phyloP scores from a whole-genome alignment of 1,284 basidiomycete species.

The Moesziomyces parantarcticus region DNA sequence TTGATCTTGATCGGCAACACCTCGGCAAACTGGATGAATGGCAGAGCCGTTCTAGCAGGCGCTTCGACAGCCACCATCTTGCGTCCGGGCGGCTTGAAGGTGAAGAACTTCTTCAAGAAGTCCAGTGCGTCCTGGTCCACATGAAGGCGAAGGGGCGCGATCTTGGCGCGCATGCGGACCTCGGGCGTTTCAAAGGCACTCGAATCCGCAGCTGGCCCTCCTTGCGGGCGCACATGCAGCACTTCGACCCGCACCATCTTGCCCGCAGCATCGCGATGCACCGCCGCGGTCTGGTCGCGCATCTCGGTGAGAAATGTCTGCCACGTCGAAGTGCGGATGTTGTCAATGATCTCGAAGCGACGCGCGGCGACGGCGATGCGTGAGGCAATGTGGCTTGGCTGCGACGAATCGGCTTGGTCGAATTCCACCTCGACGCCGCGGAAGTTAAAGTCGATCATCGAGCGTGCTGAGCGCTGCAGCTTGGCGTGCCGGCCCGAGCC shows the following conservation, averaged over 20 bases:
- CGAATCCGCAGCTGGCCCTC: conserved; percentile 60
- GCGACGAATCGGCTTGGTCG: conserved; percentile 45
- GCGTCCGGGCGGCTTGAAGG: conserved; percentile 75
- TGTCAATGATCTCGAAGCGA: conserved; percentile 90
- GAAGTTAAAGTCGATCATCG: conserved; percentile 87
- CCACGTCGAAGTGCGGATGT: conserved; percentile 98
- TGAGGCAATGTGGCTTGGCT: conserved; percentile 40
- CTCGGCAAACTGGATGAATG: conserved; percentile 76
- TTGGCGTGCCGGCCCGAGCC: conserved; percentile 68
- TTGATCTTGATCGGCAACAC: conserved; percentile 86
- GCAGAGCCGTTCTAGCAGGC: conserved; percentile 11
- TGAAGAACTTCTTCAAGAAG: conserved; percentile 95
- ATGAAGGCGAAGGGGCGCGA: conserved; percentile 82
- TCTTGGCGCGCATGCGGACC: conserved; percentile 75
- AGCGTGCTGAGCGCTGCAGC: conserved; percentile 80
- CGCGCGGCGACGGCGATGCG: conserved; percentile 41
- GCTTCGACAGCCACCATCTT: conserved; percentile 5
- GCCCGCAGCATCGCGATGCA: conserved; percentile 84
- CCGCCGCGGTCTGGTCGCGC: conserved; percentile 28
- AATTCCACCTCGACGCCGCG: conserved; percentile 73
- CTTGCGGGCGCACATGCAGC: conserved; percentile 60
- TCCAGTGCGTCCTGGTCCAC: conserved; percentile 98
- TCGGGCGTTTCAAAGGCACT: conserved; percentile 70
- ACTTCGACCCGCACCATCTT: conserved; percentile 92
- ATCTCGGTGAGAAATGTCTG: conserved; percentile 85